A percentile compares a stretch with the other conserved stretches of the same genome.
phyloP scores from a whole-genome alignment of 495 filamentous ascomycete species.

The Neurospora sp. region DNA sequence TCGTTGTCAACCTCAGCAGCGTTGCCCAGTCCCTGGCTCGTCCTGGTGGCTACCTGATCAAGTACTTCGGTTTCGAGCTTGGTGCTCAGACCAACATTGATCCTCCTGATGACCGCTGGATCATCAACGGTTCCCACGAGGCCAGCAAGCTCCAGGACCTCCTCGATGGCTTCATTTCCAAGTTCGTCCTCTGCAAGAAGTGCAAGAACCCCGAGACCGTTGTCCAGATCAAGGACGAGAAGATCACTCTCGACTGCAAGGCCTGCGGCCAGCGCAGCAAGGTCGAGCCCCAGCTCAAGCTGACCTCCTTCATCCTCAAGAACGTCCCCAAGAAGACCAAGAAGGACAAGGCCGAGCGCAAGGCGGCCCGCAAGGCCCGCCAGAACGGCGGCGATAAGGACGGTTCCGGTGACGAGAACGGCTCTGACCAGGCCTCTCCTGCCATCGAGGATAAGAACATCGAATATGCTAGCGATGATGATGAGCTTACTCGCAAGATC shows the following conservation, averaged over 20 bases:
- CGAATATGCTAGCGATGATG: conserved; percentile 75
- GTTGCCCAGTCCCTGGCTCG: conserved; percentile 88
- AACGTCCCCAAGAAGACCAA: conserved; percentile 83
- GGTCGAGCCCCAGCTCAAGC: conserved; percentile 87
- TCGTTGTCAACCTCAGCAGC: conserved; percentile 93
- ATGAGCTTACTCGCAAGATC: conserved; percentile 84
- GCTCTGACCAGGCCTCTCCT: conserved; percentile 60
- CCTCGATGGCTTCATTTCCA: conserved; percentile 94
- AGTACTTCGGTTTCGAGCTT: conserved; percentile 98
- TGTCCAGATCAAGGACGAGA: conserved; percentile 83
- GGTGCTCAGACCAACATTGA: conserved; percentile 97
- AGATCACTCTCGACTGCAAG: conserved; percentile 92
- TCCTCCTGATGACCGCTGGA: conserved; percentile 96
- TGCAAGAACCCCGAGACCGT: conserved; percentile 99
- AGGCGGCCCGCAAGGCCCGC: conserved; percentile 75
- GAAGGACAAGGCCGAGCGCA: conserved; percentile 89
- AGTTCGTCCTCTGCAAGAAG: conserved; percentile 97
- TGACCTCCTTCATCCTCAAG: conserved; percentile 95
- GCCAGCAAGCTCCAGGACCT: conserved; percentile 94
- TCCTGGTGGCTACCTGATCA: conserved; percentile 91
- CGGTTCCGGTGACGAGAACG: conserved; percentile 54
- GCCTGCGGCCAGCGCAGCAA: conserved; percentile 88
- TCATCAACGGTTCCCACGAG: conserved; percentile 98
- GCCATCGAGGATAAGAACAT: conserved; percentile 58
- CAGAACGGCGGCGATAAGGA: conserved; percentile 61